Evolutionary conservation across 768 basidiomycete species (phyloP).

Genomic region (Cyclocybe cylindracea): DNA sequence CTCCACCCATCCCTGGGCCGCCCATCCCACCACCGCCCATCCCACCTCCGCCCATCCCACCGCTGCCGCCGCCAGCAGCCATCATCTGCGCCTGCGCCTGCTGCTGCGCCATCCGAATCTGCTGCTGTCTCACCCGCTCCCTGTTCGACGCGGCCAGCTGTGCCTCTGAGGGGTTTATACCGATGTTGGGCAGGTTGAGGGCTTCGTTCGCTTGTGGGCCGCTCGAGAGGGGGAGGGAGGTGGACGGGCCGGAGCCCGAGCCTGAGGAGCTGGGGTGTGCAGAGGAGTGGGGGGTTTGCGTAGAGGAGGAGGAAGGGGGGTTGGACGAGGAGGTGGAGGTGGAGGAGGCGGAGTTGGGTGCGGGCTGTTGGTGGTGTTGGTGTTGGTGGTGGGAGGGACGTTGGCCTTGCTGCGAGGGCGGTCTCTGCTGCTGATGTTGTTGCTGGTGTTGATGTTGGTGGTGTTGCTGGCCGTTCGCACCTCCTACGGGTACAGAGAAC

Average conservation of each 20-base stretch:
- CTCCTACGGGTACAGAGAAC: no score
- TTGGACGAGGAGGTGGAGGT: no score
- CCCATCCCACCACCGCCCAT: slow-evolving; percentile 13
- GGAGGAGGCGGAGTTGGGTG: no score
- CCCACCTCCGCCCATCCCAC: no score
- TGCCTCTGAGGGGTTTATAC: slow-evolving; percentile 8
- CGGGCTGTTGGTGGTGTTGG: slow-evolving; percentile 3
- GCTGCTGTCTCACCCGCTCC: slow-evolving; percentile 5
- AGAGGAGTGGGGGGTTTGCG: no score
- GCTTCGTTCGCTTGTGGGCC: neutral
- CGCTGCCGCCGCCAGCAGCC: no score
- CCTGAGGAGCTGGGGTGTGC: no score
- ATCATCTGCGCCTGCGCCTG: neutral
- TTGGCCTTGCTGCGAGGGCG: neutral
- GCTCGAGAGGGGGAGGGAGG: no score
- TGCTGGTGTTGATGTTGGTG: slow-evolving; percentile 4
- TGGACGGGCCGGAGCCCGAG: no score
- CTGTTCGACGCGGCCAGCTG: slow-evolving; percentile 2
- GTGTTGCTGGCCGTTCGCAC: slow-evolving; percentile 7
- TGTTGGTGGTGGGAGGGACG: slow-evolving; percentile 1
- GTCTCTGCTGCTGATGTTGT: slow-evolving; percentile 2
- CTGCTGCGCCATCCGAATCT: slow-evolving; percentile 8
- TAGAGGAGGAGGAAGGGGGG: no score
- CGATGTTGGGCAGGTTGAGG: slow-evolving; percentile 4
- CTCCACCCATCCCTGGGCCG: neutral